Evolutionary conservation across 108 stramenopile genomes (phyloP).

Genomic region (Pseudonitzschia pungens): DNA sequence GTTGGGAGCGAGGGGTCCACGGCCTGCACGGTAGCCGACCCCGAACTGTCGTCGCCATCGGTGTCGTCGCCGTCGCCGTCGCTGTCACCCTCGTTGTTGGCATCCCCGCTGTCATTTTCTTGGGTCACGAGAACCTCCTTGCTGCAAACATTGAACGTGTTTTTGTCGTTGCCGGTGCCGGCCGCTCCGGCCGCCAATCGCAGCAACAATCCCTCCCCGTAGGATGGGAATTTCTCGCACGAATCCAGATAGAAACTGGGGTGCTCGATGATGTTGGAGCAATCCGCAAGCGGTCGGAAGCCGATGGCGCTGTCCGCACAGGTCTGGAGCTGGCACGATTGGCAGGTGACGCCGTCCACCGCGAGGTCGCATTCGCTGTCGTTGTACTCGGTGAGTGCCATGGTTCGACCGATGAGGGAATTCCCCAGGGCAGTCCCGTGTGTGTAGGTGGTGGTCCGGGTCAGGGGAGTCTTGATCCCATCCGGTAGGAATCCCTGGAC

Average conservation of each 20-base stretch:
- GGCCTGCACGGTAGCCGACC: background rate
- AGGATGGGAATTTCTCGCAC: constrained; percentile 2
- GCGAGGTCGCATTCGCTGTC: background rate
- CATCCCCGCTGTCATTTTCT: no score
- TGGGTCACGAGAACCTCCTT: background rate
- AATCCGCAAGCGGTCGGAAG: constrained; percentile 11
- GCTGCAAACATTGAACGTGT: background rate
- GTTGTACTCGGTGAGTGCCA: constrained; percentile 4
- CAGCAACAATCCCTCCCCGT: constrained; percentile 9
- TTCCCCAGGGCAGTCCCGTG: background rate
- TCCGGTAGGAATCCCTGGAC: constrained; percentile 11
- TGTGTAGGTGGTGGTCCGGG: constrained; percentile 9
- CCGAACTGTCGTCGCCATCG: no score
- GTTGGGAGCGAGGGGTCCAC: constrained; percentile 7
- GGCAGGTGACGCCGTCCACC: background rate
- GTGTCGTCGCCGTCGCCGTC: background rate
- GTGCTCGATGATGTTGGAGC: constrained; percentile 8
- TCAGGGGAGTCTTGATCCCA: background rate
- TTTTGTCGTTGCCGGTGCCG: background rate
- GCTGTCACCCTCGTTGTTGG: background rate
- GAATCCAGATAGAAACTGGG: background rate
- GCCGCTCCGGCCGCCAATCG: background rate
- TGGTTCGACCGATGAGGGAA: background rate
- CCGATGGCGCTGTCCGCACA: background rate
- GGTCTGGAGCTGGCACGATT: background rate